These are phyloP conservation scores for Sicyos baderoa DNA, from an alignment of 306 rosid species.

Conservation along the genomic window DNA sequence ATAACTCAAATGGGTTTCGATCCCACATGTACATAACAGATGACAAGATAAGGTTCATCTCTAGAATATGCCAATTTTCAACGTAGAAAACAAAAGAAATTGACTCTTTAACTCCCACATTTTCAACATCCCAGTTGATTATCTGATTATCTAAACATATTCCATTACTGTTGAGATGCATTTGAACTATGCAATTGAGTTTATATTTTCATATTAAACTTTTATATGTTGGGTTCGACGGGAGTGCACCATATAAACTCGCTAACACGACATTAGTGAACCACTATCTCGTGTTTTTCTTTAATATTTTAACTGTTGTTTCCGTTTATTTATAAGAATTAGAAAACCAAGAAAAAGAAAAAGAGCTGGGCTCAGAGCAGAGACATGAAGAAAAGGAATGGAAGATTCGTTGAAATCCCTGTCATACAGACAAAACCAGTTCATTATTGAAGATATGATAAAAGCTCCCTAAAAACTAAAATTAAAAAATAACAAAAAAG, in stretches of 20 bases:
- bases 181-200: too few relatives aligned
- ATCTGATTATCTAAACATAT: conserved; percentile 10
- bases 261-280: too few relatives aligned
- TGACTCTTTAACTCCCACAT: not conserved
- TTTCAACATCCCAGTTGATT: not conserved
- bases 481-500: too few relatives aligned
- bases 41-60: conserved; percentile 21
- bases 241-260: too few relatives aligned
- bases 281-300: too few relatives aligned
- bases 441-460: not conserved
- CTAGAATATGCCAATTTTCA: conserved; percentile 14
- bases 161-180: not conserved
- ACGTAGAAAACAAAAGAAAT: not conserved
- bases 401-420: conserved; percentile 14
- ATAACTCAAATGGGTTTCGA: conserved; percentile 16
- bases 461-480: too few relatives aligned
- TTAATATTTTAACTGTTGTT: too few relatives aligned
- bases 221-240: too few relatives aligned
- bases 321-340: too few relatives aligned
- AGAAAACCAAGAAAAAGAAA: not conserved
- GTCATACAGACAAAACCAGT: not conserved
- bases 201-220: too few relatives aligned
- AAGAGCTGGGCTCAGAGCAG: conserved; percentile 6
- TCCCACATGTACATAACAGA: conserved; percentile 14
- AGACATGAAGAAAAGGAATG: conserved; percentile 12